Percentiles rank a stretch among this genome's conserved stretches.
phyloP scores from a whole-genome alignment of 257 asterid species.

The Salvia hispanica region DNA sequence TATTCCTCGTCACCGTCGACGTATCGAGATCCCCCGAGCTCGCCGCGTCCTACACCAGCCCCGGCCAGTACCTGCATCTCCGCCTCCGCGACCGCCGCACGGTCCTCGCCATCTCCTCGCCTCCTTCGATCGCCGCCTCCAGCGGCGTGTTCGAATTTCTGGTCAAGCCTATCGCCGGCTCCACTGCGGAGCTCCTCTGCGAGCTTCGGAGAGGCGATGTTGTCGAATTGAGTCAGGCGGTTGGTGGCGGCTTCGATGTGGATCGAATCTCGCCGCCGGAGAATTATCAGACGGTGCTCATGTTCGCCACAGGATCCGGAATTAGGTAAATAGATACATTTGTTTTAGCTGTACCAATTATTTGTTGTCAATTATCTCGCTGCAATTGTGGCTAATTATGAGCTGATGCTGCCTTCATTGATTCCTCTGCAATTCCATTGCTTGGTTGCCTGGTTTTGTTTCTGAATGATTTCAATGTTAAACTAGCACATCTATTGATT shows the following conservation, averaged over 20 bases:
- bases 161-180: slow-evolving; percentile 73
- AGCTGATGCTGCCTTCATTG: slow-evolving; percentile 10
- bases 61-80: slow-evolving; percentile 95
- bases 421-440: neutral
- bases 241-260: slow-evolving; percentile 83
- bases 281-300: slow-evolving; percentile 62
- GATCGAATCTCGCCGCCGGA: slow-evolving; percentile 71
- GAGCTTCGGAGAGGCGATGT: slow-evolving; percentile 72
- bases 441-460: slow-evolving; percentile 17
- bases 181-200: slow-evolving; percentile 85
- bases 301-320: slow-evolving; percentile 97
- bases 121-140: slow-evolving; percentile 66
- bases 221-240: slow-evolving; percentile 75
- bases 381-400: neutral
- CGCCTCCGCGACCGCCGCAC: slow-evolving; percentile 62
- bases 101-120: slow-evolving; percentile 87
- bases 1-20: slow-evolving; percentile 77
- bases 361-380: neutral
- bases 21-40: slow-evolving; percentile 81
- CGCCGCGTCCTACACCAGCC: slow-evolving; percentile 67
- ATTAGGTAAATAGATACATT: slow-evolving; percentile 55
- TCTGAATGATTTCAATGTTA: neutral
- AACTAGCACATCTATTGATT: neutral
- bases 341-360: neutral
- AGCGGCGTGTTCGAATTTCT: slow-evolving; percentile 81